Evolutionary conservation across 306 rosid genomes (phyloP).

Genomic region (Acmispon strigosus): DNA sequence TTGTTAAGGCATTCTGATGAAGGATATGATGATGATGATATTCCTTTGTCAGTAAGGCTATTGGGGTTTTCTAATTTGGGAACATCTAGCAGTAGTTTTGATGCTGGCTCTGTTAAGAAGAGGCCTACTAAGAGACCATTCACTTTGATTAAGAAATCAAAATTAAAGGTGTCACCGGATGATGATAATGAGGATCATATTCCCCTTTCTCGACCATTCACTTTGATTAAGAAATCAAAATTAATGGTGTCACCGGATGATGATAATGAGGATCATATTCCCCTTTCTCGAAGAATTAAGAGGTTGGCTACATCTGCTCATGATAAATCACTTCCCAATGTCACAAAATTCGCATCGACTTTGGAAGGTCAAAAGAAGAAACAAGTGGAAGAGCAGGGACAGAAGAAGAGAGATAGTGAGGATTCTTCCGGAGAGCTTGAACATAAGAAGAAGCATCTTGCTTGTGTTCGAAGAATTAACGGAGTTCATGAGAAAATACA

Average conservation of each 20-base stretch:
- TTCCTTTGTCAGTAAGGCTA: background rate
- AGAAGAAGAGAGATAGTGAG: slow-evolving; percentile 17
- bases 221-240: background rate
- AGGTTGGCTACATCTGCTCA: background rate
- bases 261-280: background rate
- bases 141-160: background rate
- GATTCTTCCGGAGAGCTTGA: slow-evolving; percentile 23
- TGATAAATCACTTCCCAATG: background rate
- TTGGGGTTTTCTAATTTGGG: background rate
- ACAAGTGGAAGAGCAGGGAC: background rate
- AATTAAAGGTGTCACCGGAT: background rate
- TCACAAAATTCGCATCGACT: background rate
- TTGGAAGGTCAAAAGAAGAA: background rate
- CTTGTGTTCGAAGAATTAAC: background rate
- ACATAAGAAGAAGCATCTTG: slow-evolving; percentile 23
- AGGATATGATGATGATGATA: slow-evolving; percentile 9
- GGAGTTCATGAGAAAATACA: background rate
- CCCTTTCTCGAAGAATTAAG: background rate
- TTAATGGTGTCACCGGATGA: background rate
- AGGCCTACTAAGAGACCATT: background rate
- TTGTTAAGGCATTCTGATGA: background rate
- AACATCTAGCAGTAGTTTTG: background rate
- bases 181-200: background rate
- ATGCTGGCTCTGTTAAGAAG: background rate
- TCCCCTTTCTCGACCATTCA: background rate